These are phyloP conservation scores for Zymoseptoria passerinii DNA, from an alignment of 2,329 filamentous ascomycete genomes.

Conservation along the genomic window DNA sequence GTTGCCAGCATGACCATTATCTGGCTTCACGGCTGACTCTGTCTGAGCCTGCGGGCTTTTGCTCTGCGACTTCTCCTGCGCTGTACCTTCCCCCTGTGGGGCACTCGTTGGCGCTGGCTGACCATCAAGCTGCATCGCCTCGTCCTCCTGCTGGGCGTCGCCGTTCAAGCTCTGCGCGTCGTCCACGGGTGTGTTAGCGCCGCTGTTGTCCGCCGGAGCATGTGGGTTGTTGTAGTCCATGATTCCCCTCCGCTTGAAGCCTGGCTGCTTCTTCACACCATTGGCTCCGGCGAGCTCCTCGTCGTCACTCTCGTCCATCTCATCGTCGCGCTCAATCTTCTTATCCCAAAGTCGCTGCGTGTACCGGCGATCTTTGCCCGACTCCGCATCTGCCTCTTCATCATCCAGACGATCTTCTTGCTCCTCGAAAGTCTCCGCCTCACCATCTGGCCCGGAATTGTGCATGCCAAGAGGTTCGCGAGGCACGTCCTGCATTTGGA, in stretches of 20 bases:
- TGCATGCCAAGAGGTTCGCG: conserved; percentile 47
- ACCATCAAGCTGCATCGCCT: conserved; percentile 23
- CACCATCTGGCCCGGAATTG: conserved; percentile 16
- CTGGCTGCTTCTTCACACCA: conserved; percentile 53
- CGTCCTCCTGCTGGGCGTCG: conserved; percentile 16
- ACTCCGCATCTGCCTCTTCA: conserved; percentile 73
- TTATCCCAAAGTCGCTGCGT: conserved; percentile 79
- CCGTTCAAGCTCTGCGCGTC: conserved; percentile 26
- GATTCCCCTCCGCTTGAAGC: conserved; percentile 48
- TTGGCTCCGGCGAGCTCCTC: conserved; percentile 70
- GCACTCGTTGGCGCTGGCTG: conserved; percentile 17
- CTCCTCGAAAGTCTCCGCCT: conserved; percentile 49
- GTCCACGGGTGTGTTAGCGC: conserved; percentile 33
- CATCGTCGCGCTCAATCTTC: conserved; percentile 61
- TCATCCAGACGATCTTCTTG: conserved; percentile 58
- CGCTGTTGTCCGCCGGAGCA: conserved; percentile 45
- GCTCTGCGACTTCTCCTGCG: conserved; percentile 21
- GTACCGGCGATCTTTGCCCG: conserved; percentile 73
- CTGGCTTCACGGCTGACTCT: conserved; percentile 3
- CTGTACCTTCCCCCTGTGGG: conserved; percentile 16
- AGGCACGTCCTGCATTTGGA: conserved; percentile 58
- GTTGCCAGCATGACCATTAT: conserved; percentile 9
- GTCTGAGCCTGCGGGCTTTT: conserved; percentile 8
- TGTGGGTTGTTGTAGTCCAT: conserved; percentile 54
- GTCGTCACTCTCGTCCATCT: conserved; percentile 81